Evolutionary conservation across 495 filamentous ascomycete genomes (phyloP).

Genomic region (Lineolata rhizophorae): DNA sequence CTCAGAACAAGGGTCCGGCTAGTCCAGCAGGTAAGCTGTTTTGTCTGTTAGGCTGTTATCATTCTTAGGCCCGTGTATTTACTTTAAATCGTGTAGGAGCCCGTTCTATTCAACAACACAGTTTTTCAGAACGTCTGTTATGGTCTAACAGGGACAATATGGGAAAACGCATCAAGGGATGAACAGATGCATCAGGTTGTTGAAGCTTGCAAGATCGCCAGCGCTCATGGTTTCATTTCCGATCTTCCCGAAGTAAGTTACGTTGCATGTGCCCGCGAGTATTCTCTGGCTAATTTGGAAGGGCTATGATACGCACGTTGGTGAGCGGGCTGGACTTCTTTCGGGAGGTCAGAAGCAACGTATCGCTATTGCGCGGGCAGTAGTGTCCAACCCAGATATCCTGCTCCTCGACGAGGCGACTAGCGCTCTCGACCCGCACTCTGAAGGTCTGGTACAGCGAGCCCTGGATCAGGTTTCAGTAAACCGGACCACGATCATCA

Average conservation of each 20-base stretch:
- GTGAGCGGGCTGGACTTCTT: slow-evolving; percentile 7
- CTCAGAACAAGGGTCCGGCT: slow-evolving; percentile 5
- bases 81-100: slow-evolving; percentile 29
- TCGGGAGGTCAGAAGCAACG: slow-evolving; percentile 12
- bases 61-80: background rate
- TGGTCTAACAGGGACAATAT: slow-evolving; percentile 39
- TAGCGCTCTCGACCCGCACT: slow-evolving; percentile 31
- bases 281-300: slow-evolving; percentile 3
- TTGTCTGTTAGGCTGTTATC: too few species aligned
- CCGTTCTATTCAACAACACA: slow-evolving; percentile 45
- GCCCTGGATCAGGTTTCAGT: slow-evolving; percentile 29
- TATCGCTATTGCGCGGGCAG: slow-evolving; percentile 12
- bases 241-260: slow-evolving; percentile 19
- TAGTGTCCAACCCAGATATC: slow-evolving; percentile 10
- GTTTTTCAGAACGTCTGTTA: slow-evolving; percentile 44
- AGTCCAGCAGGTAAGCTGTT: slow-evolving; percentile 11
- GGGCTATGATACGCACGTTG: slow-evolving; percentile 9
- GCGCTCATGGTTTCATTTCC: slow-evolving; percentile 37
- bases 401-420: slow-evolving; percentile 14
- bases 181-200: slow-evolving; percentile 32
- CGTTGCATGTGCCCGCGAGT: background rate
- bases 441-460: slow-evolving; percentile 34
- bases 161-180: slow-evolving; percentile 26
- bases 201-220: slow-evolving; percentile 36
- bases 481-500: slow-evolving; percentile 35